Evolutionary conservation across 345 rosid genomes (phyloP).

Genomic region (Gossypium rotundifolium): DNA sequence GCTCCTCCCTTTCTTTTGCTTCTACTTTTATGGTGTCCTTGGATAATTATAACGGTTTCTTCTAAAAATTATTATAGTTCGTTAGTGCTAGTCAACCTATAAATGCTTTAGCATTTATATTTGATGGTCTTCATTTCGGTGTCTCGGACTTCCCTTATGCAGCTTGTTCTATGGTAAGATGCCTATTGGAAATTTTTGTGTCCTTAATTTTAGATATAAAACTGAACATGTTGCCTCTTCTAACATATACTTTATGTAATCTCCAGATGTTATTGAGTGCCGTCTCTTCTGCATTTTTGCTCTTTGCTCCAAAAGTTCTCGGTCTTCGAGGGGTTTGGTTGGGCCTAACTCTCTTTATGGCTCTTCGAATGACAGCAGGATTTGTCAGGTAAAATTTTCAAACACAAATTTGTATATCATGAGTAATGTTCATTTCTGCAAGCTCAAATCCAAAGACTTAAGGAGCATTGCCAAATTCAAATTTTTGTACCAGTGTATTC

Average conservation of each 20-base stretch:
- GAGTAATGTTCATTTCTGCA: neutral
- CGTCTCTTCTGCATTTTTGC: conserved; percentile 58
- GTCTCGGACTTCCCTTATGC: conserved; percentile 90
- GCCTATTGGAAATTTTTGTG: neutral
- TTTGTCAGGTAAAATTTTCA: conserved; percentile 47
- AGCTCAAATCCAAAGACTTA: neutral
- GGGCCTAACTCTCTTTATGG: conserved; percentile 88
- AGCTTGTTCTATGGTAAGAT: conserved; percentile 72
- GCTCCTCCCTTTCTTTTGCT: neutral
- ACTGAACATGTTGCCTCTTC: neutral
- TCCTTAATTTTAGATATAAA: neutral
- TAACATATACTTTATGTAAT: conserved; percentile 11
- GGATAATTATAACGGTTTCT: neutral
- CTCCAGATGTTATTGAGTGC: conserved; percentile 69
- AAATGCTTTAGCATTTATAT: conserved; percentile 82
- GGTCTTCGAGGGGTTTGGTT: conserved; percentile 91
- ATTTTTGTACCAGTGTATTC: neutral
- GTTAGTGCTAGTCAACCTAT: conserved; percentile 87
- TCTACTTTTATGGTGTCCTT: neutral
- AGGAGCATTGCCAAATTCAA: neutral
- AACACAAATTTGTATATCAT: neutral
- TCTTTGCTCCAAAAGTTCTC: conserved; percentile 40
- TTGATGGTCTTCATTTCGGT: conserved; percentile 93
- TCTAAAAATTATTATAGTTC: conserved; percentile 38
- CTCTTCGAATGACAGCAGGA: conserved; percentile 73